These are phyloP conservation scores for Tylopilus plumbeoviolaceoides DNA, from an alignment of 768 basidiomycete species.

Conservation along the genomic window DNA sequence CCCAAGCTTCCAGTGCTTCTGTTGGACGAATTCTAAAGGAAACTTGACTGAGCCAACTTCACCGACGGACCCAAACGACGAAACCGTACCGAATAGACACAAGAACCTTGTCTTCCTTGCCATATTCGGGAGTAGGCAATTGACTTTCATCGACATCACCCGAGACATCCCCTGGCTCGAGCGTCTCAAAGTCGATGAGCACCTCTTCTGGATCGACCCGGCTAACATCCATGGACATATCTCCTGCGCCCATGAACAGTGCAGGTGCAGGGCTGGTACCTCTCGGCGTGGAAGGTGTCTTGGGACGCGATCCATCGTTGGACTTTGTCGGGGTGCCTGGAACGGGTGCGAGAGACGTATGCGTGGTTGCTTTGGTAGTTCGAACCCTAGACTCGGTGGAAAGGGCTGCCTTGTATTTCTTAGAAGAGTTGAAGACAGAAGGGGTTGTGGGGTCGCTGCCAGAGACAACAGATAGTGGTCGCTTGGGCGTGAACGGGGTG, in stretches of 20 bases:
- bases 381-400: constrained; percentile 41
- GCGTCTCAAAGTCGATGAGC: constrained; percentile 68
- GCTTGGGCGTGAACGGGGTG: constrained; percentile 53
- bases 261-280: constrained; percentile 43
- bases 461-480: constrained; percentile 39
- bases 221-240: constrained; percentile 65
- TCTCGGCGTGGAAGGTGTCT: constrained; percentile 52
- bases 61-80: neutral
- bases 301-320: constrained; percentile 39
- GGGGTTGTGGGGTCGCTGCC: constrained; percentile 35
- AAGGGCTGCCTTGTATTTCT: constrained; percentile 66
- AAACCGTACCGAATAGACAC: constrained; percentile 68
- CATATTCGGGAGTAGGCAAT: constrained; percentile 44
- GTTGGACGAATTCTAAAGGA: constrained; percentile 59
- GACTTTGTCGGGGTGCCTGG: constrained; percentile 52
- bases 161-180: constrained; percentile 67
- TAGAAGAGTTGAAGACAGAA: constrained; percentile 41
- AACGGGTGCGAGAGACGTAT: constrained; percentile 39
- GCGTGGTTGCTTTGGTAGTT: constrained; percentile 26
- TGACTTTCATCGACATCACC: constrained; percentile 63
- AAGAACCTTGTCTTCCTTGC: constrained; percentile 82
- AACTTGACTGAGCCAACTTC: constrained; percentile 1
- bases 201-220: constrained; percentile 72
- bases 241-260: constrained; percentile 46
- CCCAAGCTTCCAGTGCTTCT: constrained; percentile 51